phyloP scores from a whole-genome alignment of 129 eudicot genomes.

The Glebionis coronaria region DNA sequence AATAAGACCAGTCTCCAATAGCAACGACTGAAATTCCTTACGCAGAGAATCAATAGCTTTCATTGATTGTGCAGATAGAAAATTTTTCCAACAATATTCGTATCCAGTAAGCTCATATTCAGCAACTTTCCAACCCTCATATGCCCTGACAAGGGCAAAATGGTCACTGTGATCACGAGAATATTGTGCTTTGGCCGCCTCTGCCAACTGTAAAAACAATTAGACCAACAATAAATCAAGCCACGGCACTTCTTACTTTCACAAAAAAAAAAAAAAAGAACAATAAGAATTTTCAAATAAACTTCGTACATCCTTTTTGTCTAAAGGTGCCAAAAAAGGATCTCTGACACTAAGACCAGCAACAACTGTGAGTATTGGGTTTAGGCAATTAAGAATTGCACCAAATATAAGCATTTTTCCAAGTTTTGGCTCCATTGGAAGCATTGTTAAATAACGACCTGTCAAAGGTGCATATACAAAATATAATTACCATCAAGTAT shows the following conservation, averaged over 20 bases:
- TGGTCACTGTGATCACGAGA: slow-evolving; percentile 83
- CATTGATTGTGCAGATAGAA: slow-evolving; percentile 90
- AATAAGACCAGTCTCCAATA: slow-evolving; percentile 70
- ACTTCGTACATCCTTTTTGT: slow-evolving; percentile 85
- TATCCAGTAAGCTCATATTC: slow-evolving; percentile 60
- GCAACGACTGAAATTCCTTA: slow-evolving; percentile 63
- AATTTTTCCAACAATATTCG: slow-evolving; percentile 95
- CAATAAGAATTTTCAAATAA: background rate
- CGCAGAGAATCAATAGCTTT: slow-evolving; percentile 90
- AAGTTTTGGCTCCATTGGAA: slow-evolving; percentile 97
- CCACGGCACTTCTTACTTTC: background rate
- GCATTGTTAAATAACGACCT: slow-evolving; percentile 85
- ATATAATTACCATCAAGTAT: slow-evolving; percentile 5
- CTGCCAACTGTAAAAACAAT: slow-evolving; percentile 67
- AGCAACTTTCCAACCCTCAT: slow-evolving; percentile 88
- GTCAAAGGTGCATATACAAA: slow-evolving; percentile 25
- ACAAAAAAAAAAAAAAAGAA: background rate
- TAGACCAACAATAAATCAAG: background rate
- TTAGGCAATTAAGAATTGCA: slow-evolving; percentile 71
- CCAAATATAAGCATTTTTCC: slow-evolving; percentile 97
- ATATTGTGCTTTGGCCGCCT: slow-evolving; percentile 90
- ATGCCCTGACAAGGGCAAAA: slow-evolving; percentile 90
- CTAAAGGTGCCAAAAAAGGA: slow-evolving; percentile 90
- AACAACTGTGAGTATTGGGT: slow-evolving; percentile 80
- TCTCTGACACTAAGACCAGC: slow-evolving; percentile 95